Conservation (phyloP, 768 basidiomycete species). For the Tricholomella constricta region DNA sequence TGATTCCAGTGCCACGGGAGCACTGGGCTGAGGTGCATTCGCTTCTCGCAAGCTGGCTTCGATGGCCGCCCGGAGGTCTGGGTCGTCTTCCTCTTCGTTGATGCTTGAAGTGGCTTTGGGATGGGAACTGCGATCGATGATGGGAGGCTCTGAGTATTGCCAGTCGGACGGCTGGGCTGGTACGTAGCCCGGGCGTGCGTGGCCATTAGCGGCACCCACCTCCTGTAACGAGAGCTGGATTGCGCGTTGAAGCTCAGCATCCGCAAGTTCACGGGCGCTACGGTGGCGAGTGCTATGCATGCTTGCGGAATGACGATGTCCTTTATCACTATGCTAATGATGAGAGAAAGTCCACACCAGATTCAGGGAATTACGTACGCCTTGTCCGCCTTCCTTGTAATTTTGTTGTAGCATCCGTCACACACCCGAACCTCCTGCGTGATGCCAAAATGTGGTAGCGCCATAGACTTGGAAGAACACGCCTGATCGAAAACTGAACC, state of each 20-base stretch:
- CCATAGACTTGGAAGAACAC: conserved; percentile 83
- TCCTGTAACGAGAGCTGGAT: conserved; percentile 91
- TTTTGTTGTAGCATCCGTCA: conserved; percentile 83
- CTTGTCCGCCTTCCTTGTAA: conserved; percentile 64
- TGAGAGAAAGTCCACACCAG: background rate
- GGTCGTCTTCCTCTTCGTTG: conserved; percentile 82
- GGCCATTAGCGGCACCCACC: conserved; percentile 50
- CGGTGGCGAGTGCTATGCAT: conserved; percentile 56
- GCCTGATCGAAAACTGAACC: conserved; percentile 95
- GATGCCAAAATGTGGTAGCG: conserved; percentile 93
- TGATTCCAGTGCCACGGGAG: conserved; percentile 63
- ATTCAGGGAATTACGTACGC: conserved; percentile 36
- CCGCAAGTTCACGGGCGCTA: conserved; percentile 62
- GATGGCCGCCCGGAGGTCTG: conserved; percentile 90
- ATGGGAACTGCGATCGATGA: conserved; percentile 57
- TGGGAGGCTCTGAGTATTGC: conserved; percentile 71
- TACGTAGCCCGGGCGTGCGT: conserved; percentile 64
- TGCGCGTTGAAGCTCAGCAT: conserved; percentile 90
- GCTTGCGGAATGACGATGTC: conserved; percentile 57
- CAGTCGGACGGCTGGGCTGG: conserved; percentile 63
- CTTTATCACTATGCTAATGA: conserved; percentile 39
- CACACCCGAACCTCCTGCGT: conserved; percentile 92
- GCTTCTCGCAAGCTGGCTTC: conserved; percentile 93
- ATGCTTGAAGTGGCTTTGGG: conserved; percentile 30
- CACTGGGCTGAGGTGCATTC: conserved; percentile 75